Evolutionary conservation across 345 rosid genomes (phyloP).

Genomic region (Mercurialis annua): DNA sequence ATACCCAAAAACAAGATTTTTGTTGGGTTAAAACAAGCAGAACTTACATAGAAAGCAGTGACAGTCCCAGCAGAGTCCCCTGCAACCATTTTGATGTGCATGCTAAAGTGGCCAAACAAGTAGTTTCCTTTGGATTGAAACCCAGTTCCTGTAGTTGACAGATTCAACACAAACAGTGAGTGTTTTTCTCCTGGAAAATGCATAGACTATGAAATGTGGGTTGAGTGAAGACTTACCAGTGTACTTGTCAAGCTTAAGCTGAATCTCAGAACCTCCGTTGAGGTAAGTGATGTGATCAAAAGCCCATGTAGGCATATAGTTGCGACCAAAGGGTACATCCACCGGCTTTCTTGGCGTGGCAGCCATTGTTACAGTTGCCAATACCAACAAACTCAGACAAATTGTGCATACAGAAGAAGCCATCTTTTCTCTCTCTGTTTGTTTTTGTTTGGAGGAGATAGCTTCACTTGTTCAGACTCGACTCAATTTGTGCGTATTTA

Average conservation of each 20-base stretch:
- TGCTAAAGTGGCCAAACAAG: constrained; percentile 29
- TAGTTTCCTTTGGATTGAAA: constrained; percentile 23
- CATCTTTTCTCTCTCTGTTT: constrained; percentile 5
- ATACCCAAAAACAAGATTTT: background rate
- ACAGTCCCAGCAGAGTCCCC: constrained; percentile 30
- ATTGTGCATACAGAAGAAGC: constrained; percentile 11
- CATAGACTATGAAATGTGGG: background rate
- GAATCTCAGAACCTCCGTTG: constrained; percentile 30
- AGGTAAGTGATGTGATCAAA: constrained; percentile 30
- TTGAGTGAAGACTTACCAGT: constrained; percentile 8
- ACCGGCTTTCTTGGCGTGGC: constrained; percentile 8
- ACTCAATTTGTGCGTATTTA: background rate
- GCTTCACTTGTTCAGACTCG: background rate
- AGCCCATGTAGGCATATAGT: constrained; percentile 30
- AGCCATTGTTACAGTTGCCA: constrained; percentile 7
- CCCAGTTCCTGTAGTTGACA: constrained; percentile 11
- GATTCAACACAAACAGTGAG: background rate
- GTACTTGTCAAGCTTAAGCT: constrained; percentile 26
- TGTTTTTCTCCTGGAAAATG: background rate
- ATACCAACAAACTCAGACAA: constrained; percentile 14
- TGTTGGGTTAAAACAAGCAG: background rate
- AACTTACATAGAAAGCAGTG: constrained; percentile 22
- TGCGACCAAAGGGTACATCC: constrained; percentile 23
- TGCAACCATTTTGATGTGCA: constrained; percentile 28
- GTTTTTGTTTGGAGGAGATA: background rate